Base-by-base conservation (phyloP, 352 stramenopile species). In the Globisporangium cederbergense region DNA sequence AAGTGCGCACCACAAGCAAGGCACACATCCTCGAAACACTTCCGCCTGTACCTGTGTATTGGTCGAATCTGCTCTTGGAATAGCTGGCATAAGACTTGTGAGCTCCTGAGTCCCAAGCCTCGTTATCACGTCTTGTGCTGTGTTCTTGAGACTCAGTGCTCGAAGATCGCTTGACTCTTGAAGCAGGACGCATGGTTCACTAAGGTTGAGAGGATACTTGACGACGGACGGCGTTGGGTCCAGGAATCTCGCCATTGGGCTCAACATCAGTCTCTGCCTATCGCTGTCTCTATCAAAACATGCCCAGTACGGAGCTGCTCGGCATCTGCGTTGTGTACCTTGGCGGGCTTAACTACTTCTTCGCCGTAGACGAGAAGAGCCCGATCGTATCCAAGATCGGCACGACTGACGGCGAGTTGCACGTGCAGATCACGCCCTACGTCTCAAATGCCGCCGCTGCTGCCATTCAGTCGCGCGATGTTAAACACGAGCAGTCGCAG, bases 311-410 rank as follows among this genome's bases (percentile, higher is more conserved):
- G 2, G 74, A 81, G 47, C 51, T 76, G n/a, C 64, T 89, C 7
- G 80, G 80, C 14, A 76, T 79, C 32, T 79, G 78, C n/a, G 47
- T 85, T 13, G 67, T 87, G 51, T 83, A 87, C 51, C 67, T 89
- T 16, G 80, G 80, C 36, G 71, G 71, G 2, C 76, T 89, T 62
- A 86, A 79, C 73, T 87, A 89, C 70, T 87, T 89, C 60, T 83
- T 87, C 58, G 43, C 59, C 5, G 67, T 86, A 25, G 55, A 79
- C 49, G 74, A 83, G 58, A 60, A n/a, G 16, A 74, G 71, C 20
- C 78, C 78, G 4, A 67, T 89, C 4, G 80, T 89, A 34, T 87
- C 80, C 36, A 76, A 73, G 34, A 77, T 87, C 36, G 80, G 80
- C 52, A 75, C 66, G 3, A 61, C 75, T 9, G 61, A 77, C 36